A percentile compares a stretch with the other conserved stretches of the same genome.
phyloP scores from a whole-genome alignment of 1,139 yeast genomes.

The Starmera stellimalicola region DNA sequence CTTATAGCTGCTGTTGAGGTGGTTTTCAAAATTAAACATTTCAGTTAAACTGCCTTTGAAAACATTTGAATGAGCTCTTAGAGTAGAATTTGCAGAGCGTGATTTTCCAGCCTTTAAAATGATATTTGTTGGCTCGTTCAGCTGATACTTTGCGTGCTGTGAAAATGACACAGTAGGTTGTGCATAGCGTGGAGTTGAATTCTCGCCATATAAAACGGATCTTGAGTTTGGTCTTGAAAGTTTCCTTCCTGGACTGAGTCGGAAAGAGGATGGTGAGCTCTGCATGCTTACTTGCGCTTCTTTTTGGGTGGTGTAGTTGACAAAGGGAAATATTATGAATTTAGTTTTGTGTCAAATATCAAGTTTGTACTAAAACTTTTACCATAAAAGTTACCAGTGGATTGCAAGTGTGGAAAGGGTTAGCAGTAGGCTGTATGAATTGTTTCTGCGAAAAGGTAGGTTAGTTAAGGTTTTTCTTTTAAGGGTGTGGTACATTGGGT shows the following conservation, averaged over 20 bases:
- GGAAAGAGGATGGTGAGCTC: neutral
- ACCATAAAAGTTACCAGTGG: too few species aligned
- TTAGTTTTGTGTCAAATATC: neutral
- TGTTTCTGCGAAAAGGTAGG: too few species aligned
- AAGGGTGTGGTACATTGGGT: too few species aligned
- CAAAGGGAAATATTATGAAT: neutral
- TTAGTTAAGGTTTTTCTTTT: too few species aligned
- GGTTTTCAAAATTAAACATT: neutral
- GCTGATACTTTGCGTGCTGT: slow-evolving; percentile 1
- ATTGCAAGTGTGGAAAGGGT: too few species aligned
- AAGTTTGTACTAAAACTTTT: too few species aligned
- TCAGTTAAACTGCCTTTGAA: neutral
- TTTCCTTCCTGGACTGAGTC: neutral
- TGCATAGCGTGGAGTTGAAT: slow-evolving; percentile 7
- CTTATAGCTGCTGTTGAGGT: neutral
- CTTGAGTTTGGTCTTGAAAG: neutral
- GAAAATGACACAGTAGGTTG: slow-evolving; percentile 7
- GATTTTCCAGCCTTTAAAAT: slow-evolving; percentile 4
- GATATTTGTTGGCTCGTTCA: neutral
- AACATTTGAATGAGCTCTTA: neutral
- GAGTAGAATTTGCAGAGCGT: neutral
- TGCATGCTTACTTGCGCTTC: neutral
- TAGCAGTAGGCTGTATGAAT: too few species aligned
- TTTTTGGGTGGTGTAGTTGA: neutral
- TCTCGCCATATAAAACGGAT: neutral